These are phyloP conservation scores for Plasmodium sp. DNA, from an alignment of 169 alveolate species.

Conservation along the genomic window DNA sequence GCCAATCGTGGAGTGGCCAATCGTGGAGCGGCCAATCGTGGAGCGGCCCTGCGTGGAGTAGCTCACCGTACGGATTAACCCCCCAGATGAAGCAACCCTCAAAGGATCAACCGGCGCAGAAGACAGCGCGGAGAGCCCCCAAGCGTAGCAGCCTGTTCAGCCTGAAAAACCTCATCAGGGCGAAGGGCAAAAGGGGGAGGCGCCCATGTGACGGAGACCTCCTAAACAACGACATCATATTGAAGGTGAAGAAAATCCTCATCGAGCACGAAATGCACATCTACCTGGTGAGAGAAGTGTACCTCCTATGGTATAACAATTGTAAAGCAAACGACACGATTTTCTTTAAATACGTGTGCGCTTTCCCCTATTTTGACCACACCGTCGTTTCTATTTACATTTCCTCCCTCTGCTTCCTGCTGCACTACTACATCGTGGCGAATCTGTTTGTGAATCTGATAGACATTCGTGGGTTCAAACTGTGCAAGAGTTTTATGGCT, in stretches of 20 bases:
- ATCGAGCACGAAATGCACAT: slow-evolving; percentile 44
- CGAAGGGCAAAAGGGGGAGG: neutral
- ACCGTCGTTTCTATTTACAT: slow-evolving; percentile 28
- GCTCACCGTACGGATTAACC: neutral
- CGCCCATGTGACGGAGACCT: neutral
- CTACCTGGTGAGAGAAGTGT: slow-evolving; percentile 38
- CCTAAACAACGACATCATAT: slow-evolving; percentile 2
- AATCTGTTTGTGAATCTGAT: slow-evolving; percentile 42
- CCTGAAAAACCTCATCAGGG: slow-evolving; percentile 1
- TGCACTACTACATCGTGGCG: slow-evolving; percentile 28
- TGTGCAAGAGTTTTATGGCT: neutral
- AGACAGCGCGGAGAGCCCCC: neutral
- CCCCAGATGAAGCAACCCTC: neutral
- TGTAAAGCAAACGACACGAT: slow-evolving; percentile 13
- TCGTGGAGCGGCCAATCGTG: no score
- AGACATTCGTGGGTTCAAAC: slow-evolving; percentile 6
- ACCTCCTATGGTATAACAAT: slow-evolving; percentile 22
- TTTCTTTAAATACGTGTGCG: slow-evolving; percentile 15
- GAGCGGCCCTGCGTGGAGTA: neutral
- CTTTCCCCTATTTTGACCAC: slow-evolving; percentile 60
- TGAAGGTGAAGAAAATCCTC: slow-evolving; percentile 28
- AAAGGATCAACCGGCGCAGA: neutral
- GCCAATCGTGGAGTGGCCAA: no score
- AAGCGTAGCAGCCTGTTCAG: neutral
- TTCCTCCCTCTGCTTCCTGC: slow-evolving; percentile 34